A percentile compares a stretch with the other conserved stretches of the same genome.
phyloP scores from a whole-genome alignment of 2,329 filamentous ascomycete species.

The Apiospora hydei region DNA sequence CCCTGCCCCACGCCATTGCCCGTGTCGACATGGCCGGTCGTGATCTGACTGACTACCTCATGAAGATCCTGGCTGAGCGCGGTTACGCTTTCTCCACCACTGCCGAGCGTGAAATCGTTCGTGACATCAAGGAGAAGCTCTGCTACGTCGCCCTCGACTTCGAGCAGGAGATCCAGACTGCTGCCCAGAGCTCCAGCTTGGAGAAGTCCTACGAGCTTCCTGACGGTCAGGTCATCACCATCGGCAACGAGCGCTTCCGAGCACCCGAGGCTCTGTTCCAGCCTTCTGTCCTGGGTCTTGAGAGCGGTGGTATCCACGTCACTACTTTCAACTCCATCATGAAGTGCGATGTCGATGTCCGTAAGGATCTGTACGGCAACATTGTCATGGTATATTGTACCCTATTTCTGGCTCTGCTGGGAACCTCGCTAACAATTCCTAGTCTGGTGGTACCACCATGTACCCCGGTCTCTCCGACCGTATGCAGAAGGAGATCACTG shows the following conservation, averaged over 20 bases:
- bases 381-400: conserved; percentile 92
- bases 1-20: conserved; percentile 98
- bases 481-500: conserved; percentile 99
- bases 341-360: conserved; percentile 99
- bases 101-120: conserved; percentile 99
- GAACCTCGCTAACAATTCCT: conserved; percentile 42
- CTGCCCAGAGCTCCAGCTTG: conserved; percentile 96
- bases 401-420: conserved; percentile 13
- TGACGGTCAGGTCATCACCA: conserved; percentile 99
- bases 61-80: conserved; percentile 99
- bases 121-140: conserved; percentile 99
- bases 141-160: conserved; percentile 99
- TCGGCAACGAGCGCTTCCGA: conserved; percentile 99
- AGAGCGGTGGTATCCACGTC: conserved; percentile 98
- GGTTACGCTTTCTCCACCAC: conserved; percentile 99
- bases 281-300: conserved; percentile 96
- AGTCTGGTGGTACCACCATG: conserved; percentile 99
- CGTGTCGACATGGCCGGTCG: conserved; percentile 99
- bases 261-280: conserved; percentile 99
- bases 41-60: conserved; percentile 99
- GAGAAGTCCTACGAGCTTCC: conserved; percentile 99
- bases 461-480: conserved; percentile 99
- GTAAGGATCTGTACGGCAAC: conserved; percentile 99
- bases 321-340: conserved; percentile 99
- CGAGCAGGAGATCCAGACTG: conserved; percentile 99